Conservation (phyloP, 768 basidiomycete genomes). For the Tylopilus balloui region DNA sequence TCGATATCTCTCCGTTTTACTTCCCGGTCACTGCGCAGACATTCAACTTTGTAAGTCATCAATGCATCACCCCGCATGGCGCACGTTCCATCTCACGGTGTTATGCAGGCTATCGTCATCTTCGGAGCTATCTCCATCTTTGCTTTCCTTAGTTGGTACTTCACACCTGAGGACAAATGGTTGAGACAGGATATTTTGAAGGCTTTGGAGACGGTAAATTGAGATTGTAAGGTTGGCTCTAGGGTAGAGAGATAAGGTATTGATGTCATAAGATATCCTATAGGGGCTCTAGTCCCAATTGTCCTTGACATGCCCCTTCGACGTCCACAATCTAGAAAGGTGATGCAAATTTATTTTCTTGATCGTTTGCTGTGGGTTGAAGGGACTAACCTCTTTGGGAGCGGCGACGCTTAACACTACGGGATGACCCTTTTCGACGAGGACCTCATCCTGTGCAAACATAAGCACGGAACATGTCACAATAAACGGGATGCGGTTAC, state of each 20-base stretch:
- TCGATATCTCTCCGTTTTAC: slow-evolving; percentile 81
- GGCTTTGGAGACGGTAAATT: slow-evolving; percentile 36
- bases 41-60: slow-evolving; percentile 76
- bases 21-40: slow-evolving; percentile 74
- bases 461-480: slow-evolving; percentile 5
- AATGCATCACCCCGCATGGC: not conserved
- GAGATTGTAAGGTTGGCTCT: not conserved
- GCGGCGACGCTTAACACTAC: slow-evolving; percentile 64
- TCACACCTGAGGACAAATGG: slow-evolving; percentile 79
- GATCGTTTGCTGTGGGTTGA: not conserved
- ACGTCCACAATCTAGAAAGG: slow-evolving; percentile 57
- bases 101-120: slow-evolving; percentile 63
- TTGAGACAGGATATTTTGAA: slow-evolving; percentile 58
- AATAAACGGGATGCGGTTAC: not conserved
- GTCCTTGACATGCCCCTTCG: slow-evolving; percentile 75
- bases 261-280: slow-evolving; percentile 20
- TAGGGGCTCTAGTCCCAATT: slow-evolving; percentile 57
- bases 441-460: slow-evolving; percentile 58
- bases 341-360: slow-evolving; percentile 1
- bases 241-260: slow-evolving; percentile 1
- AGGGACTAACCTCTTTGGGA: slow-evolving; percentile 70
- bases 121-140: slow-evolving; percentile 76
- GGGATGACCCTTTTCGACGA: slow-evolving; percentile 59
- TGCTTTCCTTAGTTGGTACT: slow-evolving; percentile 71
- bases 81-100: slow-evolving; percentile 9